Evolutionary conservation across 129 eudicot species (phyloP).

Genomic region (Flaveria sonorensis): DNA sequence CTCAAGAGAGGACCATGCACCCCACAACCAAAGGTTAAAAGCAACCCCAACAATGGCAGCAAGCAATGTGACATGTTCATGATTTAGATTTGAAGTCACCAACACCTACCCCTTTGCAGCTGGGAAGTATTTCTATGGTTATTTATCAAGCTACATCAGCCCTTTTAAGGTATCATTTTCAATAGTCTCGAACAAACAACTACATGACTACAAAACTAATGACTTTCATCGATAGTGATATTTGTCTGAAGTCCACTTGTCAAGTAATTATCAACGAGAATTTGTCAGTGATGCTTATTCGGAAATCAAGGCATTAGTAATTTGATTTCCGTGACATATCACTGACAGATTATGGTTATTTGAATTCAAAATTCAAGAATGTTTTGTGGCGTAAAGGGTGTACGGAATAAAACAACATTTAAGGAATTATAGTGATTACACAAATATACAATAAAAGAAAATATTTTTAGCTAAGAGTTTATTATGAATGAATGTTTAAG

Average conservation of each 20-base stretch:
- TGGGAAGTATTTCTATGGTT: conserved; percentile 18
- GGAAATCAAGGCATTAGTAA: too few species aligned
- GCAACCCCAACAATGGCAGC: conserved; percentile 32
- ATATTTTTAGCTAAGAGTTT: background rate
- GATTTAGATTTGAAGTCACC: conserved; percentile 22
- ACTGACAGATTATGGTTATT: background rate
- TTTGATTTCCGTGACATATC: too few species aligned
- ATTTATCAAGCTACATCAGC: conserved; percentile 20
- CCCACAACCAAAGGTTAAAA: conserved; percentile 36
- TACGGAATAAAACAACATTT: background rate
- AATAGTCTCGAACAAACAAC: background rate
- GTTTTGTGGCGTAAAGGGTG: background rate
- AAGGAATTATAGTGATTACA: background rate
- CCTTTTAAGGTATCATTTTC: background rate
- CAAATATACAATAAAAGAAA: background rate
- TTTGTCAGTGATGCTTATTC: too few species aligned
- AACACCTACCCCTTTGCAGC: conserved; percentile 20
- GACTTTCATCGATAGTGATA: too few species aligned
- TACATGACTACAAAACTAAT: too few species aligned
- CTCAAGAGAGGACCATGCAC: conserved; percentile 31
- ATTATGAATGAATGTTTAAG: background rate
- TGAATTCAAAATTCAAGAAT: background rate
- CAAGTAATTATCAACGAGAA: too few species aligned
- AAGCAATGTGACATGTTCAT: conserved; percentile 34
- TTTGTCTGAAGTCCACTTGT: too few species aligned